These are phyloP conservation scores for Ascochyta clinopodiicola DNA, from an alignment of 2,329 filamentous ascomycete species.

Conservation along the genomic window DNA sequence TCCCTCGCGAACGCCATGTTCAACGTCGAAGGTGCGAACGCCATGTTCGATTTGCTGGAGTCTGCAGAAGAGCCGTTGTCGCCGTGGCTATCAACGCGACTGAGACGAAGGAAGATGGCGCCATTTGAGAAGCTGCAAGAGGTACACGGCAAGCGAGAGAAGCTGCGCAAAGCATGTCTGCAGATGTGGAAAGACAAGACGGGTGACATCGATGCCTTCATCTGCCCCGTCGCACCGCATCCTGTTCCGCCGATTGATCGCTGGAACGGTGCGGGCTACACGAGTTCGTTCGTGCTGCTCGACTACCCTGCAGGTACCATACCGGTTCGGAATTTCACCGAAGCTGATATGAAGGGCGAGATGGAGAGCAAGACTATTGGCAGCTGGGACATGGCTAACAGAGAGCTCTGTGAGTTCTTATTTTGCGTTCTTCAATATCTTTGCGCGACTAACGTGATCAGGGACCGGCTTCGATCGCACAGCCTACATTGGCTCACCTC, in stretches of 20 bases:
- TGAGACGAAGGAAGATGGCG: slow-evolving; percentile 57
- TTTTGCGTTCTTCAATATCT: too few species aligned
- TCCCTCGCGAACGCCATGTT: slow-evolving; percentile 65
- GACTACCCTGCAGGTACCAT: slow-evolving; percentile 67
- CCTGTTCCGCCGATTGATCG: slow-evolving; percentile 67
- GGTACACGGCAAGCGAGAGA: slow-evolving; percentile 60
- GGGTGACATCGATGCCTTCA: slow-evolving; percentile 64
- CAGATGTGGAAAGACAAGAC: slow-evolving; percentile 61
- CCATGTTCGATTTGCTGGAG: slow-evolving; percentile 65
- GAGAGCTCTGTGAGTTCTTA: slow-evolving; percentile 59
- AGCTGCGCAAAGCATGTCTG: slow-evolving; percentile 63
- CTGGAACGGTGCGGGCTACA: slow-evolving; percentile 69
- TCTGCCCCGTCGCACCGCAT: slow-evolving; percentile 69
- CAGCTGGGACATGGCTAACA: slow-evolving; percentile 67
- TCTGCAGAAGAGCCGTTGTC: slow-evolving; percentile 63
- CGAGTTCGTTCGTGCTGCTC: slow-evolving; percentile 65
- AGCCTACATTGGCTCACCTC: slow-evolving; percentile 61
- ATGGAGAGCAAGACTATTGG: slow-evolving; percentile 53
- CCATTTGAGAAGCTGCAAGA: slow-evolving; percentile 57
- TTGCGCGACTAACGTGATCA: slow-evolving; percentile 16
- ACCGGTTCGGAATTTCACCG: slow-evolving; percentile 59
- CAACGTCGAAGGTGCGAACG: slow-evolving; percentile 62
- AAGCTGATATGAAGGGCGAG: slow-evolving; percentile 59
- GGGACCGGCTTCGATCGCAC: slow-evolving; percentile 58
- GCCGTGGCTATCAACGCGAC: slow-evolving; percentile 63